Conservation (phyloP, 352 stramenopile species). For the Phytophthora fragariaefolia region DNA sequence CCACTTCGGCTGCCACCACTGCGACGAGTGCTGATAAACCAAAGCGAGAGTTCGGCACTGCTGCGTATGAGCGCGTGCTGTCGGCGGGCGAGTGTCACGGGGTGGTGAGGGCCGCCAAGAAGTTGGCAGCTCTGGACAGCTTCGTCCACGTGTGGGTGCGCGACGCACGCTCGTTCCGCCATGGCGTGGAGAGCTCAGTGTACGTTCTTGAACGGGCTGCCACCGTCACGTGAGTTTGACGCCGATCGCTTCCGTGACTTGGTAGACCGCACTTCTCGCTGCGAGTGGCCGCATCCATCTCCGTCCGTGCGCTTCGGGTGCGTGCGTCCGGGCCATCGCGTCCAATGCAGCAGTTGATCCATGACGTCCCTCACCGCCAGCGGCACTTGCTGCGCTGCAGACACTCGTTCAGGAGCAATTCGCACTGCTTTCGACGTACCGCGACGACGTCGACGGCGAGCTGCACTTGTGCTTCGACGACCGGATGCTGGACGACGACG, state of each 20-base stretch:
- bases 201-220: slow-evolving; percentile 29
- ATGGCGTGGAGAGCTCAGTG: slow-evolving; percentile 52
- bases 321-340: no score
- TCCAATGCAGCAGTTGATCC: no score
- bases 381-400: background rate
- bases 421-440: slow-evolving; percentile 47
- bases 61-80: slow-evolving; percentile 54
- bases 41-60: slow-evolving; percentile 25
- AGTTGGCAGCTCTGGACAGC: slow-evolving; percentile 39
- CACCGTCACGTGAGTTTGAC: no score
- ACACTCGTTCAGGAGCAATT: slow-evolving; percentile 57
- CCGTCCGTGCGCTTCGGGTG: slow-evolving; percentile 56
- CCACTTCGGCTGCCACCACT: slow-evolving; percentile 9
- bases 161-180: slow-evolving; percentile 57
- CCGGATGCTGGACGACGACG: slow-evolving; percentile 46
- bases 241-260: no score
- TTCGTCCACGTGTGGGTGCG: slow-evolving; percentile 68
- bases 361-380: no score
- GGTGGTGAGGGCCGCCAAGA: slow-evolving; percentile 35
- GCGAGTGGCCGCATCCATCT: slow-evolving; percentile 48
- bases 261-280: slow-evolving; percentile 47
- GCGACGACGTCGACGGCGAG: slow-evolving; percentile 41
- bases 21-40: background rate
- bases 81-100: slow-evolving; percentile 46
- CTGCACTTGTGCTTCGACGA: slow-evolving; percentile 57